Conservation (phyloP, 768 basidiomycete species). For the Candolleomyces efflorescens region DNA sequence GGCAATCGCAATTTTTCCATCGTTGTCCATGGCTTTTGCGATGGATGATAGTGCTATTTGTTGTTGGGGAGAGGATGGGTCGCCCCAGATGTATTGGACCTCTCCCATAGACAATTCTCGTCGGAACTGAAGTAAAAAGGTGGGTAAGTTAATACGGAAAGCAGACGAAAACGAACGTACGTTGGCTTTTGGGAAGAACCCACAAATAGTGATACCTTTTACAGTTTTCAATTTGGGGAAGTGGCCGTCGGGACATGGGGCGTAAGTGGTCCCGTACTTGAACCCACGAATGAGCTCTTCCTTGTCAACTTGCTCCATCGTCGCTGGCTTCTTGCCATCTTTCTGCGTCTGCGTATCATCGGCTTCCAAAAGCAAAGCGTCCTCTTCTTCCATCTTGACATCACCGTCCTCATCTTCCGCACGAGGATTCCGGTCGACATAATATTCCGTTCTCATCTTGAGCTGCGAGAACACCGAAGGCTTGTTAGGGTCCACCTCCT, state of each 20-base stretch:
- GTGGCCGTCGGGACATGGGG: conserved; percentile 81
- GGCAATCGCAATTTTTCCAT: conserved; percentile 69
- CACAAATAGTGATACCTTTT: conserved; percentile 85
- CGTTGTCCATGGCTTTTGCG: conserved; percentile 73
- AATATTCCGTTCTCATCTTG: conserved; percentile 53
- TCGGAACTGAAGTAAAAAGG: conserved; percentile 53
- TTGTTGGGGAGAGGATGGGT: conserved; percentile 56
- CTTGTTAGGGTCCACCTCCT: conserved; percentile 26
- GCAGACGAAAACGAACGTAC: conserved; percentile 34
- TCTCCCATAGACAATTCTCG: conserved; percentile 82
- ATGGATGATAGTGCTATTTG: conserved; percentile 88
- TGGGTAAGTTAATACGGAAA: not conserved
- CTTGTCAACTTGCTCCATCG: conserved; percentile 60
- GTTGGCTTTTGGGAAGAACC: conserved; percentile 69
- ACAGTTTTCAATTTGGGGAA: conserved; percentile 70
- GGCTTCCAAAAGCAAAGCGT: conserved; percentile 18
- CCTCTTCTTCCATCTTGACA: conserved; percentile 35
- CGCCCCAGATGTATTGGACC: conserved; percentile 81
- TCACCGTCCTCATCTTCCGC: conserved; percentile 37
- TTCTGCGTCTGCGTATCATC: conserved; percentile 23
- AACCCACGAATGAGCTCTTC: conserved; percentile 79
- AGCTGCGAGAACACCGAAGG: conserved; percentile 37
- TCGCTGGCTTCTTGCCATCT: conserved; percentile 30
- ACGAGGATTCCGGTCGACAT: conserved; percentile 41
- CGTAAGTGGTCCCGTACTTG: conserved; percentile 88